phyloP scores from a whole-genome alignment of 2,329 filamentous ascomycete genomes.

The Paecilomyces variotii region DNA sequence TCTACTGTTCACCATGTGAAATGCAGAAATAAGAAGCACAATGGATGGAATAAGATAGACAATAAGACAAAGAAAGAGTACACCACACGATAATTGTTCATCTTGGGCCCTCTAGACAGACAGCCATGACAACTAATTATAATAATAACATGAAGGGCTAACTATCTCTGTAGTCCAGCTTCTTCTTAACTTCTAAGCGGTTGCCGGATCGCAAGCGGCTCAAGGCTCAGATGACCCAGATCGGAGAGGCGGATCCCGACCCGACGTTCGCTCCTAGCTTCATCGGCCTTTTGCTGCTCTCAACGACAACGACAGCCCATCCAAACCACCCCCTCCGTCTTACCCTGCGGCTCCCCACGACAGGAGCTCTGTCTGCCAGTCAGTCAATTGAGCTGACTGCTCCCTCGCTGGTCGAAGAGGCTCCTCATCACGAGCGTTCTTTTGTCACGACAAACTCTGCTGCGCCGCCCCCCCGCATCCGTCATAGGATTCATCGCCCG shows the following conservation, averaged over 20 bases:
- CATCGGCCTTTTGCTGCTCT: slow-evolving; percentile 4
- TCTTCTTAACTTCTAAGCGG: too few relatives aligned
- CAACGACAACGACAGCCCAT: slow-evolving; percentile 4
- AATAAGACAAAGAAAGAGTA: too few relatives aligned
- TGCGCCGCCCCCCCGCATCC: background rate
- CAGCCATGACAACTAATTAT: too few relatives aligned
- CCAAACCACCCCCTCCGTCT: slow-evolving; percentile 1
- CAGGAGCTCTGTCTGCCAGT: background rate
- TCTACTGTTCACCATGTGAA: background rate
- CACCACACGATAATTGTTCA: too few relatives aligned
- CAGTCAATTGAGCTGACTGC: slow-evolving; percentile 1
- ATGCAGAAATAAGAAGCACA: background rate
- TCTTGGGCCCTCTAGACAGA: too few relatives aligned
- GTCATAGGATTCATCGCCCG: background rate
- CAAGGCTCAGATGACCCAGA: slow-evolving; percentile 2
- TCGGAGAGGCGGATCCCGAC: background rate
- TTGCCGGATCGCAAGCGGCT: background rate
- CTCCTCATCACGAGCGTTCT: background rate
- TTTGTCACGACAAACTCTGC: background rate
- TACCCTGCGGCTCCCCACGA: background rate
- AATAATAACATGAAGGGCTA: too few relatives aligned
- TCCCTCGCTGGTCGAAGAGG: background rate
- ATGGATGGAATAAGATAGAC: background rate
- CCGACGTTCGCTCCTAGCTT: slow-evolving; percentile 2
- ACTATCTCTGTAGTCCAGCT: too few relatives aligned